Evolutionary conservation across 495 filamentous ascomycete genomes (phyloP).

Genomic region (Hypoxylon subgilvum): DNA sequence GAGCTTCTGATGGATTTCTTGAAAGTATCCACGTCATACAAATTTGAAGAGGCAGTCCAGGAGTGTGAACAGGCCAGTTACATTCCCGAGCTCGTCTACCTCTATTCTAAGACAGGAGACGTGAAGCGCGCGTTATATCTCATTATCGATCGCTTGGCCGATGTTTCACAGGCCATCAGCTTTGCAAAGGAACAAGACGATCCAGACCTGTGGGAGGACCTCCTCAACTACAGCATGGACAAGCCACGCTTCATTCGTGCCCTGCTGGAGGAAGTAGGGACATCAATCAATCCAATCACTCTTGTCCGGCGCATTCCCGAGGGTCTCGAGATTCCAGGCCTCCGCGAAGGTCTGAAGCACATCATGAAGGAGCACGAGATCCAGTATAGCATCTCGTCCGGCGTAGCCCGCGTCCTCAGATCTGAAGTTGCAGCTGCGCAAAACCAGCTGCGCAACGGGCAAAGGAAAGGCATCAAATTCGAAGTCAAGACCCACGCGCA

Average conservation of each 20-base stretch:
- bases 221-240: slow-evolving; percentile 94
- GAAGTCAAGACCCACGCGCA: slow-evolving; percentile 64
- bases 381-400: slow-evolving; percentile 86
- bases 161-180: slow-evolving; percentile 88
- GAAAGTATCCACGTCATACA: slow-evolving; percentile 80
- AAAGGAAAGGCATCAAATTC: slow-evolving; percentile 85
- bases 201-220: slow-evolving; percentile 89
- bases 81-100: slow-evolving; percentile 88
- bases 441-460: slow-evolving; percentile 74
- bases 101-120: slow-evolving; percentile 92
- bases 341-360: slow-evolving; percentile 80
- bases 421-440: slow-evolving; percentile 87
- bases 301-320: slow-evolving; percentile 90
- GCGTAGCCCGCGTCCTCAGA: slow-evolving; percentile 83
- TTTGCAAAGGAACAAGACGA: slow-evolving; percentile 94
- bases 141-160: slow-evolving; percentile 85
- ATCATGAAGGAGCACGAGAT: slow-evolving; percentile 94
- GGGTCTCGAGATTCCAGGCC: slow-evolving; percentile 86
- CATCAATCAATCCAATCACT: slow-evolving; percentile 85
- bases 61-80: slow-evolving; percentile 80
- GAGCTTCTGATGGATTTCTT: slow-evolving; percentile 83
- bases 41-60: slow-evolving; percentile 76
- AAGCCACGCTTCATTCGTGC: slow-evolving; percentile 93
- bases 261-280: slow-evolving; percentile 90
- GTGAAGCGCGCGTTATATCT: slow-evolving; percentile 87